Evolutionary conservation across 73 alveolate genomes (phyloP), one percentile per base, ranked within the genome.

Genomic region (Vitrella brassicaformis): DNA sequence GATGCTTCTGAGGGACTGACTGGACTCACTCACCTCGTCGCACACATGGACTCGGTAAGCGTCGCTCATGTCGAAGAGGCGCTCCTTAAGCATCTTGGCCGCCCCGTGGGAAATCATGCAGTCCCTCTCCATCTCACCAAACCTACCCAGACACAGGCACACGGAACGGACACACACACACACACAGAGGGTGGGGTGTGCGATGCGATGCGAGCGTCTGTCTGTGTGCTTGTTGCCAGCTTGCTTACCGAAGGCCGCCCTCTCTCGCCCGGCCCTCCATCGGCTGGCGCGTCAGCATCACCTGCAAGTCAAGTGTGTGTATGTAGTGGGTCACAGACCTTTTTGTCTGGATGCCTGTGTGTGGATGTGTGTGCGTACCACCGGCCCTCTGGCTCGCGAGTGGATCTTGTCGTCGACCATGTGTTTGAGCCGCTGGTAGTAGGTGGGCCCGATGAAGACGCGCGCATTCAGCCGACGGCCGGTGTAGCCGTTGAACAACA

Each of bases 81-180:
- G 90, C 47, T 76, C 90, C 75, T 79, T 84, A 30, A 84, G 31
- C 79, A 84, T 74, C 72, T 85, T 84, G 64, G 90, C 87, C 18
- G 90, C 84, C 28, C 99, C 99, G 86, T 97, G 99, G 66, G 99
- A 93, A 32, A 97, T 95, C 94, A 95, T 95, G 79, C 99, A 96
- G 84, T 96, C 99, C 65, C 99, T 92, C 90, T 96, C 99, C 99
- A 96, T 96, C 87, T 96, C 99, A 27, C 99, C 99, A 85, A 97
- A 97, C 73, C n/a, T n/a, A n/a, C n/a, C n/a, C n/a, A n/a, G n/a
- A n/a, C n/a, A n/a, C n/a, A n/a, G n/a, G n/a, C n/a, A n/a, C n/a
- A n/a, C n/a, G n/a, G n/a, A n/a, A n/a, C n/a, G n/a, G n/a, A n/a
- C n/a, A n/a, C n/a, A n/a, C n/a, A n/a, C 70, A n/a, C n/a, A n/a